Base-by-base conservation (phyloP, 1,139 yeast genomes). In the Wickerhamomyces sp. region DNA sequence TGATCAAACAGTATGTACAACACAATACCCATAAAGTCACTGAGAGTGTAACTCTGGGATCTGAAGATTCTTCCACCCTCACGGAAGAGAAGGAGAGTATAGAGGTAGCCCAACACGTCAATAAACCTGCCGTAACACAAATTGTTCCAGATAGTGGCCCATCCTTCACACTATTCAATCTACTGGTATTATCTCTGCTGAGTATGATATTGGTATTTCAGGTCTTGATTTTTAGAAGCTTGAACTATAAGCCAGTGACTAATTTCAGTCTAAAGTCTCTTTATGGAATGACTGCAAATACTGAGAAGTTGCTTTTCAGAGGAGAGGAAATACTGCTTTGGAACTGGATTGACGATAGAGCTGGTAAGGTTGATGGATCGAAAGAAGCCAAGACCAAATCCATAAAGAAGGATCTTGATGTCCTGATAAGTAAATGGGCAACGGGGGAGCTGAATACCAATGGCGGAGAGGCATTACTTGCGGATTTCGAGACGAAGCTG, bases 311-410 rank as follows among this genome's bases (percentile, higher is more conserved):
- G 11, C 33, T 56, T 8, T 55, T 51, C 35, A 49, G 47, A 35
- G 60, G 57, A 1, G 50, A 58, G 31, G 59, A 58, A 27, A 45
- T 50, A 1, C 18, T 56, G 4, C 26, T 58, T 6, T 58, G 62
- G 62, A 49, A 46, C 40, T 58, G 62, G 62, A 51, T 58, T 15
- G 60, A 58, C 27, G 59, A 58, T 32, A 44, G 60, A 31, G 51
- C 55, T 5, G 54, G 52, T 3, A 44, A 39, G 15, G 14, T 46
- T 13, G 47, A 52, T 27, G 38, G 49, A 7, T 32, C 56, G 0
- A 47, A 45, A 7, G 37, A 42, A 10, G 49, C 47, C 11, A 53
- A 48, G 37, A 48, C 52, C 1, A 18, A 37, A 2, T 15, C 34
- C 0, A 36, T 58, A 3, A 52, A 58, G 34, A 40, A 44, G 11